Conservation (phyloP, 495 filamentous ascomycete species). For the Annulohypoxylon stygium region DNA sequence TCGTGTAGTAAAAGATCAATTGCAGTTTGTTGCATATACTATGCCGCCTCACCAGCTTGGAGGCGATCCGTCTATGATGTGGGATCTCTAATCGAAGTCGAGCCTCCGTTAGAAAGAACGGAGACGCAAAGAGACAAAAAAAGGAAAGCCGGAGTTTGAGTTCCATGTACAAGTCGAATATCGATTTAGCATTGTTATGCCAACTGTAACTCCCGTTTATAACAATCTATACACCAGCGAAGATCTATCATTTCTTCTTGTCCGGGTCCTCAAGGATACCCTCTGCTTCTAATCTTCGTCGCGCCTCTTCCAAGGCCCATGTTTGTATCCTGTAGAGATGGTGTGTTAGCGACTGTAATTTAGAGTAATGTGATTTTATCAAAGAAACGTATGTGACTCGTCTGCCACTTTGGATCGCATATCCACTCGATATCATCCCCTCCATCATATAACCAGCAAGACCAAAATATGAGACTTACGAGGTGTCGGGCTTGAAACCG, state of each 20-base stretch:
- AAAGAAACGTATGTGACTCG: background rate
- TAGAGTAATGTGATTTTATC: background rate
- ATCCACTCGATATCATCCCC: conserved; percentile 1
- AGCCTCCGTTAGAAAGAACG: conserved; percentile 18
- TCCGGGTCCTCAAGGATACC: conserved; percentile 83
- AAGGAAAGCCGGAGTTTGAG: conserved; percentile 36
- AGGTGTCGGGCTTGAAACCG: conserved; percentile 98
- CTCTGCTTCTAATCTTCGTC: conserved; percentile 91
- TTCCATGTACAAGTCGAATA: conserved; percentile 44
- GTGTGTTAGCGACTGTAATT: conserved; percentile 30
- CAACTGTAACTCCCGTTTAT: conserved; percentile 23
- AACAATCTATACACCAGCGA: background rate
- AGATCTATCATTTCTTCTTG: conserved; percentile 52
- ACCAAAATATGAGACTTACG: conserved; percentile 71
- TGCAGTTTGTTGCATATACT: conserved; percentile 37
- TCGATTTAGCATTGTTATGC: conserved; percentile 17
- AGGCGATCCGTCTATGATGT: conserved; percentile 45
- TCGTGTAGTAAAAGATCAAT: conserved; percentile 30
- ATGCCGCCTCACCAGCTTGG: conserved; percentile 34
- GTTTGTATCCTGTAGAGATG: conserved; percentile 87
- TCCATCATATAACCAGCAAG: background rate
- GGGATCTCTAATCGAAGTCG: conserved; percentile 41
- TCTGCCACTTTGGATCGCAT: conserved; percentile 14
- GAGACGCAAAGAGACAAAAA: conserved; percentile 14
- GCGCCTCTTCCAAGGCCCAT: conserved; percentile 97